Base-by-base conservation (phyloP, 1,284 basidiomycete species). In the Naganishia sp. region DNA sequence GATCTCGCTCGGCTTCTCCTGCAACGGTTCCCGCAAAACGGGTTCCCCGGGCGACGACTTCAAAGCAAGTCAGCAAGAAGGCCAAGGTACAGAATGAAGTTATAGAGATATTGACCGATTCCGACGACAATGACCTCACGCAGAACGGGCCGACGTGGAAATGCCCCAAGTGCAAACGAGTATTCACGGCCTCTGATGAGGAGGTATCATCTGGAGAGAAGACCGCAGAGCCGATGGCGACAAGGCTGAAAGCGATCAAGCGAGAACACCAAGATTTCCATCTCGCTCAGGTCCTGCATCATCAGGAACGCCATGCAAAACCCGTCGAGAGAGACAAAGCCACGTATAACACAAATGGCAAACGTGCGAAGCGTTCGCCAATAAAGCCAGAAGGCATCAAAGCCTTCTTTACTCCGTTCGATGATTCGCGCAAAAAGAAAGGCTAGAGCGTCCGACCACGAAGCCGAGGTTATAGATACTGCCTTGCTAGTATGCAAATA, bases 221-320 rank as follows among this genome's bases (percentile, higher is more conserved):
- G n/a, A 67, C 63, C 17, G 61, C 51, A 28, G 69, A 68, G 6
- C 56, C 52, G 73, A 72, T 51, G 69, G 74, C 75, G 41, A 76
- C 79, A 53, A 82, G 79, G 31, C 72, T 90, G 45, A 78, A 78
- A 6, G 80, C 73, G 63, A 75, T 88, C 58, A 85, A 83, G 65
- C 77, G 84, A 71, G 92, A 94, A 74, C 92, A 95, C 71, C 84
- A 86, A 52, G 92, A 95, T 78, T 94, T 86, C 76, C 92, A 95
- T 77, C 86, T 92, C 71, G 92, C 93, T 1, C 83, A 87, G 72
- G 87, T 90, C 63, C 75, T 94, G 55, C 84, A 87, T 67, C 68
- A 66, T n/a, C 71, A 77, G 42, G 75, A 76, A 47, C 51, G 63
- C 32, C 55, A 51, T 18, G 49, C 42, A 28, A 50, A 53, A 23